These are phyloP conservation scores for Penicillium sp. DNA, from an alignment of 2,329 filamentous ascomycete species.

Conservation along the genomic window DNA sequence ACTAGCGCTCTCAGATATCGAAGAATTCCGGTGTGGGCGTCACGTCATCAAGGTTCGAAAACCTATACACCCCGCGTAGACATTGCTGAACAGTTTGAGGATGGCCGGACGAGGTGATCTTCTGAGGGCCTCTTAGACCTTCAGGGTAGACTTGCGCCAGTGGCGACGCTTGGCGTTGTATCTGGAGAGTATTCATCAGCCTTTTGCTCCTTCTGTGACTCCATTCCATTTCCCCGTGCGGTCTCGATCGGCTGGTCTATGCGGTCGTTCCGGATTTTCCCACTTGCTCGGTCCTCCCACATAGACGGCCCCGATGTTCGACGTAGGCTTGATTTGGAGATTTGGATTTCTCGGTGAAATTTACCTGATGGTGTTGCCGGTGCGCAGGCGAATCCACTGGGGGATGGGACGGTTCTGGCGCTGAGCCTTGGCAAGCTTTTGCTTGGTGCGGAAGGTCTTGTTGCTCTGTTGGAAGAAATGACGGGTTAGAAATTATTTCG, in stretches of 20 bases:
- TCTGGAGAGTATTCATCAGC: slow-evolving; percentile 55
- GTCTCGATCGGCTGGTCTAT: slow-evolving; percentile 4
- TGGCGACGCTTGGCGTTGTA: slow-evolving; percentile 99
- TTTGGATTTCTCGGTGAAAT: slow-evolving; percentile 38
- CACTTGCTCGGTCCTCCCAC: slow-evolving; percentile 2
- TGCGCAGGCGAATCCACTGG: slow-evolving; percentile 99
- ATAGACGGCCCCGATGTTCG: neutral
- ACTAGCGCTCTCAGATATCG: slow-evolving; percentile 25
- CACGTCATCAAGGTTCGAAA: slow-evolving; percentile 23
- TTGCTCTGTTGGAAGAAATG: slow-evolving; percentile 69
- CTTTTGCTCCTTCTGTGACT: slow-evolving; percentile 9
- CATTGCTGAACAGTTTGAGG: slow-evolving; percentile 30
- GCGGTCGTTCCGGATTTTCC: neutral
- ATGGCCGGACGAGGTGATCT: slow-evolving; percentile 49
- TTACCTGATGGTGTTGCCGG: slow-evolving; percentile 99
- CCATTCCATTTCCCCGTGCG: neutral
- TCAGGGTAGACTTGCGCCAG: slow-evolving; percentile 99
- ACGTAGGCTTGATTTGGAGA: neutral
- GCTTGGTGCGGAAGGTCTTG: slow-evolving; percentile 99
- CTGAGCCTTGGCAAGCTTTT: slow-evolving; percentile 99
- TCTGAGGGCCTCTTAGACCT: slow-evolving; percentile 71
- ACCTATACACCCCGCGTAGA: slow-evolving; percentile 22
- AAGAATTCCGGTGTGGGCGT: slow-evolving; percentile 18
- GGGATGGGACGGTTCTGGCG: slow-evolving; percentile 99
- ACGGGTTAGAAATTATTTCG: slow-evolving; percentile 12